These are phyloP conservation scores for Trichoderma breve DNA, from an alignment of 2,329 filamentous ascomycete genomes.

Conservation along the genomic window DNA sequence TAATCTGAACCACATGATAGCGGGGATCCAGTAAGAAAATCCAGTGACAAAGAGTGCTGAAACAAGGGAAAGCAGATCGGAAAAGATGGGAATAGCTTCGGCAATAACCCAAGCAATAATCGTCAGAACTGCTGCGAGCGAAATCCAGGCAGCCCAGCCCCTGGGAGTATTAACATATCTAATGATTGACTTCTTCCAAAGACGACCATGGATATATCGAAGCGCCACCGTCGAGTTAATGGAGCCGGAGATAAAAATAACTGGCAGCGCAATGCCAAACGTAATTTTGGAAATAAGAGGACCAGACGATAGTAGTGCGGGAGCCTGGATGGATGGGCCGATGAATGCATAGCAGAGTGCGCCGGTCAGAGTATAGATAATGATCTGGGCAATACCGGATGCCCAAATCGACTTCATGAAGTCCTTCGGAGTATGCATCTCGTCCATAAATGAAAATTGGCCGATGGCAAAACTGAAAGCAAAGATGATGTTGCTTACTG, in stretches of 20 bases:
- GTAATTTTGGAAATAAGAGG: slow-evolving; percentile 57
- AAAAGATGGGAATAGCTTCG: slow-evolving; percentile 69
- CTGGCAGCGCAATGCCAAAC: slow-evolving; percentile 64
- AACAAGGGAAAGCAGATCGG: slow-evolving; percentile 54
- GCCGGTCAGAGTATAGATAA: slow-evolving; percentile 61
- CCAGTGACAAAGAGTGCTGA: slow-evolving; percentile 46
- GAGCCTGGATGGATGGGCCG: slow-evolving; percentile 56
- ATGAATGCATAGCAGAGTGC: slow-evolving; percentile 64
- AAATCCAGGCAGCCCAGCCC: slow-evolving; percentile 52
- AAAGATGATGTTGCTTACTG: slow-evolving; percentile 63
- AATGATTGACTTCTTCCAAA: slow-evolving; percentile 36
- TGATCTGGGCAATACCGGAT: slow-evolving; percentile 55
- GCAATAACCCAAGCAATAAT: slow-evolving; percentile 66
- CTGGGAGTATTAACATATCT: slow-evolving; percentile 40
- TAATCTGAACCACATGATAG: slow-evolving; percentile 27
- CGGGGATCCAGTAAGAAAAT: slow-evolving; percentile 26
- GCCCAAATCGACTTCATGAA: slow-evolving; percentile 51
- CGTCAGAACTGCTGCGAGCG: slow-evolving; percentile 56
- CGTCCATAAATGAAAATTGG: slow-evolving; percentile 46
- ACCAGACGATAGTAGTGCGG: slow-evolving; percentile 61
- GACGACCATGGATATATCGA: slow-evolving; percentile 39
- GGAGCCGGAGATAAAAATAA: slow-evolving; percentile 66
- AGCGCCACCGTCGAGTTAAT: slow-evolving; percentile 51
- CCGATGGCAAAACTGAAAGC: slow-evolving; percentile 54
- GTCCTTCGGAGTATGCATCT: slow-evolving; percentile 42